Base-by-base conservation (phyloP, 2,329 filamentous ascomycete species). In the Phyllosticta ampelicida region DNA sequence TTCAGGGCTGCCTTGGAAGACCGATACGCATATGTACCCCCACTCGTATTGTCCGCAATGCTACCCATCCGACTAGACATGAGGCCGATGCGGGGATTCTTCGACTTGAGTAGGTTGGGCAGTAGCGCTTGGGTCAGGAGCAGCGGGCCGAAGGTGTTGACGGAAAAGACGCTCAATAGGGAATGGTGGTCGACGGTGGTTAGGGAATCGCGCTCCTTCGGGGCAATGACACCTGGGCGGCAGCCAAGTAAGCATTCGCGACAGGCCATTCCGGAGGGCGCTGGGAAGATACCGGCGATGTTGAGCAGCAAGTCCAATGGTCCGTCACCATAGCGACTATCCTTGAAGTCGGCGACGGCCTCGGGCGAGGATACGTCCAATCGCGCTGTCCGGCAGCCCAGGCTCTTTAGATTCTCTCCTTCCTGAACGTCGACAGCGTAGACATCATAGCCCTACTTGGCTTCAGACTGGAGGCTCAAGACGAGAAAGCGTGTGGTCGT, bases 1-100 rank as follows among this genome's bases (percentile, higher is more conserved):
- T 78, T 76, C 26, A 77, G 70, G 8, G 74, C 76, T 5, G 76
- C 71, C 62, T 77, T 78, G 10, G 67, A 72, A 1, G 70, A 68
- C 2, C 75, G 72, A 55, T 77, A 78, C 1, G 74, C 72, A 54
- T 77, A 77, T 30, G 61, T 65, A 6, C 75, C 72, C 9, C 76
- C 75, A 0, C 68, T 68, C 53, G 60, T 64, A 59, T 78, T 77
- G 59, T 77, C 74, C 10, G 63, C 67, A 20, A 78, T 74, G 44
- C 67, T 70, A 8, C 74, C 75, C 5, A 78, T 73, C 18, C 76
- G 70, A 28, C 68, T 73, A 49, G 70, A 74, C 50, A 77, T 71
- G 54, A 75, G 74, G 1, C 69, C 74, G 5, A 77, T 66, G 20
- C 68, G 65, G 1, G 74, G 70, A 10, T 62, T 61, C 0, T 64